Conservation (phyloP, 2,329 filamentous ascomycete species). For the Colletotrichum horii region DNA sequence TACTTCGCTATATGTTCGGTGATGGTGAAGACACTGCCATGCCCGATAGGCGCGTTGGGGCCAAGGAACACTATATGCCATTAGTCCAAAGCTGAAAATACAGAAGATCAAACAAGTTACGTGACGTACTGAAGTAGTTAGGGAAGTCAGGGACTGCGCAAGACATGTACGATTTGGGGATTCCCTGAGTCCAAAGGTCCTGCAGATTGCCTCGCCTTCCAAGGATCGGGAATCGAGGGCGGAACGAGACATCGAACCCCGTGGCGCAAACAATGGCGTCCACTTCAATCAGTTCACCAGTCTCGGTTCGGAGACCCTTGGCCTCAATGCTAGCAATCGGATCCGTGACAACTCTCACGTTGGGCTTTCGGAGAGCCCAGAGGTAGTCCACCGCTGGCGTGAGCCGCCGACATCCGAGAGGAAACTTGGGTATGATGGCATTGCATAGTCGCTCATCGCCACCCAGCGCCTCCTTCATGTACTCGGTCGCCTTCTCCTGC, state of each 20-base stretch:
- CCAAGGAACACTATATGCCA: conserved; percentile 20
- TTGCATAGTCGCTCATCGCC: conserved; percentile 23
- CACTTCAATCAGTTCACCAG: conserved; percentile 9
- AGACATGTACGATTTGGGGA: conserved; percentile 30
- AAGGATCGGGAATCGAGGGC: conserved; percentile 28
- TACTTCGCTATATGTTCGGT: conserved; percentile 31
- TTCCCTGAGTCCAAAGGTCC: conserved; percentile 27
- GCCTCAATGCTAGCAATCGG: conserved; percentile 14
- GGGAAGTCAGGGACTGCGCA: conserved; percentile 30
- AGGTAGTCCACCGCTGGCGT: conserved; percentile 25
- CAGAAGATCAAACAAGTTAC: accelerated
- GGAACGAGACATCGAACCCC: conserved; percentile 30
- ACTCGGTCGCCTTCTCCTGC: background rate
- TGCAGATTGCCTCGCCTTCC: conserved; percentile 21
- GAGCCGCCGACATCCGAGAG: conserved; percentile 22
- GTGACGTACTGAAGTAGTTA: conserved; percentile 28
- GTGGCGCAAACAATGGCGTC: conserved; percentile 23
- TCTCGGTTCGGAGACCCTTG: conserved; percentile 6
- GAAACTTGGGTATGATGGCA: conserved; percentile 26
- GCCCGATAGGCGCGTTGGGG: conserved; percentile 24
- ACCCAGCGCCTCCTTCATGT: conserved; percentile 26
- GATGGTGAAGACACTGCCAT: conserved; percentile 28
- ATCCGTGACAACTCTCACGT: conserved; percentile 30
- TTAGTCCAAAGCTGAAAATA: accelerated
- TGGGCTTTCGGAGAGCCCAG: conserved; percentile 19